phyloP scores from a whole-genome alignment of 768 basidiomycete species.

The Lactarius evosmus region DNA sequence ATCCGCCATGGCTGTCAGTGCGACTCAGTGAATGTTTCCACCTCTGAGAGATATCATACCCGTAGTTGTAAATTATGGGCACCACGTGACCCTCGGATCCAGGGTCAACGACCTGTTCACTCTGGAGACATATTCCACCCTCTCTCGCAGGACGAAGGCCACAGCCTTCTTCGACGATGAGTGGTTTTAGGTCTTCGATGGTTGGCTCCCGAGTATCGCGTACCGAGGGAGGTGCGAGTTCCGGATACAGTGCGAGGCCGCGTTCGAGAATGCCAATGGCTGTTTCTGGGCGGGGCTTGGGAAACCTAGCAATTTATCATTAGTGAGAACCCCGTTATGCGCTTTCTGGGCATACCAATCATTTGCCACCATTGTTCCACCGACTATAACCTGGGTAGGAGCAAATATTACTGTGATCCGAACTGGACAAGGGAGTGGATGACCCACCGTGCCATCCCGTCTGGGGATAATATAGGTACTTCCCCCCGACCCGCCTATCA shows the following conservation, averaged over 20 bases:
- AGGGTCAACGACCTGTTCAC: constrained; percentile 39
- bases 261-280: constrained; percentile 56
- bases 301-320: constrained; percentile 46
- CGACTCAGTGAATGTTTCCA: neutral
- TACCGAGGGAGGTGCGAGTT: constrained; percentile 34
- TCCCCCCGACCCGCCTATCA: constrained; percentile 39
- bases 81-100: constrained; percentile 34
- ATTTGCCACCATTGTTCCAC: constrained; percentile 54
- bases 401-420: neutral
- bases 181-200: constrained; percentile 39
- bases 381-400: constrained; percentile 47
- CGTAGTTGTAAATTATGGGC: constrained; percentile 62
- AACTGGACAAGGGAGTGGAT: neutral
- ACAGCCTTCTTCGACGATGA: constrained; percentile 44
- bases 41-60: constrained; percentile 40
- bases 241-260: constrained; percentile 36
- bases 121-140: constrained; percentile 62
- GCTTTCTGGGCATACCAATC: constrained; percentile 51
- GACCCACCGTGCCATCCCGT: constrained; percentile 48
- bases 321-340: neutral
- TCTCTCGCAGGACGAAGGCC: constrained; percentile 67
- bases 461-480: constrained; percentile 67
- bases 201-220: constrained; percentile 33
- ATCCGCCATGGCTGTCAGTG: constrained; percentile 54
- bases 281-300: constrained; percentile 59